Conservation (phyloP, 306 rosid species). For the Sphenostylis stenocarpa region DNA sequence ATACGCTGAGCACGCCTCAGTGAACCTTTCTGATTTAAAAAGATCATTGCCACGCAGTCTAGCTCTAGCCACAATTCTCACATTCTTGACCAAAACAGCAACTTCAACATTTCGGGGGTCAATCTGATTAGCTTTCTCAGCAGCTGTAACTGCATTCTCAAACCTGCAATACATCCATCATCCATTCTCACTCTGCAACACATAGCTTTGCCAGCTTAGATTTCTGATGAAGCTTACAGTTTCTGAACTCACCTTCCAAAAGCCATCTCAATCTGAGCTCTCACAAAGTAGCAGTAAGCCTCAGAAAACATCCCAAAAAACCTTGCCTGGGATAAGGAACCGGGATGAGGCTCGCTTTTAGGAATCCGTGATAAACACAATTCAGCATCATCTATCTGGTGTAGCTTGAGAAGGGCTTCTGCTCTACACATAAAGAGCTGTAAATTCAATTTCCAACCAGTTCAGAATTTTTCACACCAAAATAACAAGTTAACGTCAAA, state of each 20-base stretch:
- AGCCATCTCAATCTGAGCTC: conserved; percentile 76
- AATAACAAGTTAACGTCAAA: neutral
- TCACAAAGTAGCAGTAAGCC: conserved; percentile 59
- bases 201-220: conserved; percentile 32
- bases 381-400: conserved; percentile 71
- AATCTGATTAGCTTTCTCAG: conserved; percentile 70
- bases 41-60: conserved; percentile 80
- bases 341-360: conserved; percentile 38
- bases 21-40: conserved; percentile 77
- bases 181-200: conserved; percentile 56
- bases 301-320: conserved; percentile 69
- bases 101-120: conserved; percentile 69
- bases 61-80: conserved; percentile 70
- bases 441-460: conserved; percentile 53
- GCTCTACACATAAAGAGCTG: conserved; percentile 83
- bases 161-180: conserved; percentile 84
- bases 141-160: conserved; percentile 81
- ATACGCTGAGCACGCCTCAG: conserved; percentile 77
- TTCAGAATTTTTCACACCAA: conserved; percentile 34
- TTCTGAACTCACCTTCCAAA: conserved; percentile 68
- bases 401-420: conserved; percentile 76
- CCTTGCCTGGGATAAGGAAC: conserved; percentile 40
- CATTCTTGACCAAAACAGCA: conserved; percentile 60
- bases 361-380: conserved; percentile 43
- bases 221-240: conserved; percentile 37